Conservation (phyloP, 768 basidiomycete genomes). For the Stropharia rugosoannulata region DNA sequence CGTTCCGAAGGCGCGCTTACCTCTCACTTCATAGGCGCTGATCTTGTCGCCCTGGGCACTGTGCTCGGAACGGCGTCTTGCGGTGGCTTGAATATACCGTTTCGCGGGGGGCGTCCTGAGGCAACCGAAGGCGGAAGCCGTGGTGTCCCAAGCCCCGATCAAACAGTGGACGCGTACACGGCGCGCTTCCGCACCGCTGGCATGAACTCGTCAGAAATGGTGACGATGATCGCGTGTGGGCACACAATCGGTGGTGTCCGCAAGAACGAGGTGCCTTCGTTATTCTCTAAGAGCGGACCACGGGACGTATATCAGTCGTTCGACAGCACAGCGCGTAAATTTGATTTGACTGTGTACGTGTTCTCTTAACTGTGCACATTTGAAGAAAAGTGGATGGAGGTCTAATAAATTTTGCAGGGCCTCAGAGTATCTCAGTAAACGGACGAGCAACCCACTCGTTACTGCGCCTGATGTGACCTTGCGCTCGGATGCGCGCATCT, state of each 20-base stretch:
- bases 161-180: slow-evolving; percentile 20
- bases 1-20: no score
- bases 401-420: neutral
- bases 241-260: slow-evolving; percentile 32
- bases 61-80: slow-evolving; percentile 26
- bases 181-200: slow-evolving; percentile 26
- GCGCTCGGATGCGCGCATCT: neutral
- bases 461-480: neutral
- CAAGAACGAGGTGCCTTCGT: slow-evolving; percentile 23
- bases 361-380: no score
- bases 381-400: neutral
- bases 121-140: slow-evolving; percentile 24
- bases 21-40: slow-evolving; percentile 21
- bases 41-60: slow-evolving; percentile 29
- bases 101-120: slow-evolving; percentile 32
- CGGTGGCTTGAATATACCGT: slow-evolving; percentile 31
- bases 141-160: slow-evolving; percentile 31
- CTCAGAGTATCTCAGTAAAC: neutral
- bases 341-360: neutral
- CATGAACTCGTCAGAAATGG: slow-evolving; percentile 30
- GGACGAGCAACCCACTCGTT: neutral
- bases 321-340: neutral
- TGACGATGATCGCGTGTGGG: slow-evolving; percentile 31
- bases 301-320: neutral
- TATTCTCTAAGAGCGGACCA: neutral